phyloP scores from a whole-genome alignment of 2,329 filamentous ascomycete genomes.

The Monosporascus sp. region DNA sequence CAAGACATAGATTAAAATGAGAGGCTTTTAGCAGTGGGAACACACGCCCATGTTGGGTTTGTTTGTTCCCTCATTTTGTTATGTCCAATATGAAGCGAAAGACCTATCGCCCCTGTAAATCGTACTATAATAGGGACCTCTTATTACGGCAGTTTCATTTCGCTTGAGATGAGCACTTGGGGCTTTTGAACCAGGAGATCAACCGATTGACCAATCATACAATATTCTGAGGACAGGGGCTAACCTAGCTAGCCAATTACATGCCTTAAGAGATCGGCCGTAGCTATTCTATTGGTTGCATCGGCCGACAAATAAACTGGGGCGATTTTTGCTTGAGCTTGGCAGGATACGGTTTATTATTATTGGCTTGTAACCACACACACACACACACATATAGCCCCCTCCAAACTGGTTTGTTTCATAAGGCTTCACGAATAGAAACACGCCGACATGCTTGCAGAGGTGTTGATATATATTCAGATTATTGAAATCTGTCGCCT shows the following conservation, averaged over 20 bases:
- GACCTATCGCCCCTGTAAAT: not conserved
- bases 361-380: not conserved
- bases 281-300: conserved; percentile 7
- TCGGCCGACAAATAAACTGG: not conserved
- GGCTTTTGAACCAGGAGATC: conserved; percentile 14
- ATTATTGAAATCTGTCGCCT: too few relatives aligned
- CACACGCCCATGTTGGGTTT: not conserved
- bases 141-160: conserved; percentile 16
- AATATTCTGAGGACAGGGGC: not conserved
- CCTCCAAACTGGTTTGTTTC: too few relatives aligned
- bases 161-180: conserved; percentile 20
- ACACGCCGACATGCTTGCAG: too few relatives aligned
- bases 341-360: not conserved
- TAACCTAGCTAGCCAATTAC: not conserved
- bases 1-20: not conserved
- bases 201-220: conserved; percentile 17
- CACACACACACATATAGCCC: too few relatives aligned
- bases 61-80: conserved; percentile 6
- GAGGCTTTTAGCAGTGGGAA: not conserved
- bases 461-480: too few relatives aligned
- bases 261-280: conserved; percentile 4
- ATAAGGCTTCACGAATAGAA: too few relatives aligned
- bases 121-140: not conserved
- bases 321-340: not conserved
- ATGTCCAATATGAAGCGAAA: not conserved